phyloP scores from a whole-genome alignment of 129 eudicot species.

The Lactuca sativa region DNA sequence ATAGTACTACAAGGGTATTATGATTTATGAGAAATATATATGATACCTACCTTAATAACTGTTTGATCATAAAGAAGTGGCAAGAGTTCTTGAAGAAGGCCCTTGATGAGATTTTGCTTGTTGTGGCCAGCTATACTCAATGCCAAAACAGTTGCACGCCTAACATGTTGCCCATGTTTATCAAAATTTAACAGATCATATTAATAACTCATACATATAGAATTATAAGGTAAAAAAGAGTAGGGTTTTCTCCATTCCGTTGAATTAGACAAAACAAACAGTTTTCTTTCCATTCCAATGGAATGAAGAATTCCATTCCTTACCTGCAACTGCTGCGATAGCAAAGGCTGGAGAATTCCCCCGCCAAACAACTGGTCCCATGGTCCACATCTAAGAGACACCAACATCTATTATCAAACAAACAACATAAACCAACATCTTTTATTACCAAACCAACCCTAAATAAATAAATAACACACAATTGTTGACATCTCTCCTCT shows the following conservation, averaged over 20 bases:
- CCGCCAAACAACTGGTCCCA: slow-evolving; percentile 90
- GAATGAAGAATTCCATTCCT: background rate
- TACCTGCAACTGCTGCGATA: no score
- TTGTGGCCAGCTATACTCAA: slow-evolving; percentile 96
- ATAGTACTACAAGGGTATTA: no score
- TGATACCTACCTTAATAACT: no score
- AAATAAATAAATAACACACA: background rate
- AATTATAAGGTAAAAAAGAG: background rate
- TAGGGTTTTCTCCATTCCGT: no score
- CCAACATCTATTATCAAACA: slow-evolving; percentile 81
- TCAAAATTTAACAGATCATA: background rate
- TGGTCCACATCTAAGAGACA: slow-evolving; percentile 94
- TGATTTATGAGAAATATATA: no score
- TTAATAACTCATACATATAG: no score
- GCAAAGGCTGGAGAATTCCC: no score
- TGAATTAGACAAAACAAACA: no score
- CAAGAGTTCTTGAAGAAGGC: no score
- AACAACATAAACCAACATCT: slow-evolving; percentile 15
- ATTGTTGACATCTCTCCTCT: no score
- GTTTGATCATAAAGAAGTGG: no score
- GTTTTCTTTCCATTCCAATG: background rate
- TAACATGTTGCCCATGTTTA: slow-evolving; percentile 74
- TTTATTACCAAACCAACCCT: background rate
- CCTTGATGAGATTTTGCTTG: slow-evolving; percentile 78
- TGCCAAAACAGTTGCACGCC: slow-evolving; percentile 97